Evolutionary conservation across 2,329 filamentous ascomycete species (phyloP).

Genomic region (Dryadomyces sulphureus): DNA sequence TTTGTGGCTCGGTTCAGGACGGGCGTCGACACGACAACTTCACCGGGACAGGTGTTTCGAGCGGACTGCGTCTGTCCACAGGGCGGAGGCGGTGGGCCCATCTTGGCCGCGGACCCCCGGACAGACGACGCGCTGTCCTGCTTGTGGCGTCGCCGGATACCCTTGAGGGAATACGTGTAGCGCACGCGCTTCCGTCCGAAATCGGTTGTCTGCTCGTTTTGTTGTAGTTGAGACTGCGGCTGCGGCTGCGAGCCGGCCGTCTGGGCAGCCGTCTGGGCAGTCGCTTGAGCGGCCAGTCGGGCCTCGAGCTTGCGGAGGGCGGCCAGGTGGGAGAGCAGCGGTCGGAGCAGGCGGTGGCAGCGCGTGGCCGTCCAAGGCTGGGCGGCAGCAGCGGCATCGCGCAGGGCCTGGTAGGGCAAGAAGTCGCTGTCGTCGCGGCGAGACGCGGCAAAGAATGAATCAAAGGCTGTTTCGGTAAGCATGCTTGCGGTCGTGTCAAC

Average conservation of each 20-base stretch:
- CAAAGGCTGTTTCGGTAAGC: neutral
- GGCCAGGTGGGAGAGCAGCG: slow-evolving; percentile 27
- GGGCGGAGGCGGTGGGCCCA: too few relatives aligned
- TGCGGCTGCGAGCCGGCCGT: neutral
- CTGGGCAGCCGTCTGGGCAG: too few relatives aligned
- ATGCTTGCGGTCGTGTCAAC: neutral
- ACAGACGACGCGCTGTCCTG: neutral
- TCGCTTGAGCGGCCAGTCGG: neutral
- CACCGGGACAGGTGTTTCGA: slow-evolving; percentile 8
- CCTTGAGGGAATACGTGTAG: slow-evolving; percentile 13
- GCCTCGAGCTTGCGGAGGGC: slow-evolving; percentile 21
- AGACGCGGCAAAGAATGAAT: neutral
- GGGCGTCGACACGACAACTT: slow-evolving; percentile 18
- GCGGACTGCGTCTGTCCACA: neutral
- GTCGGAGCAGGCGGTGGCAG: slow-evolving; percentile 31
- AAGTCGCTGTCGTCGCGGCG: slow-evolving; percentile 6
- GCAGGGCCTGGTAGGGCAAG: slow-evolving; percentile 1
- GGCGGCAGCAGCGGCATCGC: slow-evolving; percentile 2
- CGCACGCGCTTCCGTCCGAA: slow-evolving; percentile 4
- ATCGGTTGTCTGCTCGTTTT: neutral
- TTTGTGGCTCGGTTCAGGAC: slow-evolving; percentile 17
- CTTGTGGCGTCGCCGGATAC: neutral
- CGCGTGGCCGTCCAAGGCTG: slow-evolving; percentile 31
- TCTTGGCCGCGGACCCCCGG: too few relatives aligned
- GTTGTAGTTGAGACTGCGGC: neutral